Evolutionary conservation across 257 asterid species (phyloP), one percentile per base, ranked within the genome.

Genomic region (Nicotiana attenuata): DNA sequence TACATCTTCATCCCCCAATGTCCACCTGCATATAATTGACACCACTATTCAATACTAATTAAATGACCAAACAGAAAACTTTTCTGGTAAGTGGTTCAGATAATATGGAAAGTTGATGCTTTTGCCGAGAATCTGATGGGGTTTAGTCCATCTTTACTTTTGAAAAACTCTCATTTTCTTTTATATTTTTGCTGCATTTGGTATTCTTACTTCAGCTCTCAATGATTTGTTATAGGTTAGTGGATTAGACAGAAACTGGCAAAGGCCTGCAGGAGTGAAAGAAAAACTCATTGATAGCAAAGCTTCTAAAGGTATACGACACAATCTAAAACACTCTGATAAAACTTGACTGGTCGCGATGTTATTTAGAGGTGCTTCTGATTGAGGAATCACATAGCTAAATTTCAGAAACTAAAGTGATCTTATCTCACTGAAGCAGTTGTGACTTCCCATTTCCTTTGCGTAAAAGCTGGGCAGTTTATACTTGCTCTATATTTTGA

Each of bases 231-330:
- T 76, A 89, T 88, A 96, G 99, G 93, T 96, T 41, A 85, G 97
- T 84, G 99, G 99, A 64, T 83, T 96, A 33, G 98, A 96, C 53
- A 92, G 99, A 91, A 96, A 98, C 87, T 96, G 99, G 99, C 94
- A 92, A 87, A 90, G 92, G 81, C 98, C 98, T 1, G 93, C 99
- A 0, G 99, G 99, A 10, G 99, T 94, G 67, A 87, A 91, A 20
- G 98, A 97, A 31, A 96, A 94, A 82, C 97, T 96, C 82, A 85
- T 96, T 35, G 91, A 91, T 81, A 73, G 88, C 92, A 92, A 82
- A 91, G 67, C 97, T n/a, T 38, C 96, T 80, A 92, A 94, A 84
- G 99, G 99, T 96, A 91, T 22, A 5, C 13, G 5, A 45, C 7
- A 71, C 35, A 0, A 22, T 71, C 60, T 1, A 22, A 41, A 20